Evolutionary conservation across 371 early-diverging fungal species (phyloP), one percentile per base, ranked within the genome.

Genomic region (Quaeritorhiza haematococci): DNA sequence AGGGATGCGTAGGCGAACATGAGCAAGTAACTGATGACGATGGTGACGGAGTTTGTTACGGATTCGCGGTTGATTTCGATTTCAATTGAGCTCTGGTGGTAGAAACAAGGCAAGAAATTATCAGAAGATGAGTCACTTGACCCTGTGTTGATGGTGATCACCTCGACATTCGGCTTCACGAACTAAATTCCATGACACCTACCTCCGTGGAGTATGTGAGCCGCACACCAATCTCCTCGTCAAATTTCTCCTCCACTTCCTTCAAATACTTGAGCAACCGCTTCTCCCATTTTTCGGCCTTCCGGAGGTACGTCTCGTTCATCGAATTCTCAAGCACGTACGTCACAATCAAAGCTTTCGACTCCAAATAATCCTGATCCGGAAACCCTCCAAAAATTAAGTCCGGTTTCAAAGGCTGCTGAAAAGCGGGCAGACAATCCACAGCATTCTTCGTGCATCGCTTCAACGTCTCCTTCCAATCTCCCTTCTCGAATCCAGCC

Each of bases 1-100:
- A 86, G 23, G 0, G 86, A 84, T 1, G 84, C 87, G 64, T 89
- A 89, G 24, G 85, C 50, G 57, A 89, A 86, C 89, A 89, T 89
- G 43, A 75, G 79, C 17, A 87, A 30, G 50, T 89, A 89, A 32
- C 81, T 80, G 43, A 88, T 64, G 13, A 79, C 57, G 8, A 89
- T 79, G 0, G 87, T 87, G 6, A 62, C 60, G 4, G 78, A 71
- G 59, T 89, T 86, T 0, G 87, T 83, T 49, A 29, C 30, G 8
- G 55, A 68, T 2, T 47, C 53, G 19, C 49, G 19, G 13, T 19
- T 33, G 17, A 87, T 59, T 55, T 87, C 89, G 15, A 66, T 73
- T 62, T 87, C 87, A 46, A 88, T 44, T 1, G 87, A 86, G 26
- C 71, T 72, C 78, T 77, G 53, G 32, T 17, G 17, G 17, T 7